These are phyloP conservation scores for Prunus padus DNA, from an alignment of 306 rosid species.

Conservation along the genomic window DNA sequence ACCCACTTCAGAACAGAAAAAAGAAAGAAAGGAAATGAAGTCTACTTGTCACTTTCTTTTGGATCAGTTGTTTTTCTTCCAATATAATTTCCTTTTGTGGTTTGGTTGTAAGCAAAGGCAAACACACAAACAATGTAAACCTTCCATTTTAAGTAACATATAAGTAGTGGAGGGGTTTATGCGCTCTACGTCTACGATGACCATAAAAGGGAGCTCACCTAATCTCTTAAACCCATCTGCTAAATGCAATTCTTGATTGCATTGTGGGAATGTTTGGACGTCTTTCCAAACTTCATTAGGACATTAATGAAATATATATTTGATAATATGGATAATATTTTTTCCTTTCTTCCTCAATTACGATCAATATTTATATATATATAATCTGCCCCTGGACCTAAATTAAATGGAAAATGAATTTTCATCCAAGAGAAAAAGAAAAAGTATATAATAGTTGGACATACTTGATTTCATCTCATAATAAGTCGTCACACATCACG, in stretches of 20 bases:
- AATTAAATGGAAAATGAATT: no score
- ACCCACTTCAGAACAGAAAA: not conserved
- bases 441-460: no score
- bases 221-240: not conserved
- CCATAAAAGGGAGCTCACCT: not conserved
- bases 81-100: not conserved
- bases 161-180: not conserved
- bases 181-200: not conserved
- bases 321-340: no score
- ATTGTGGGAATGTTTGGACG: not conserved
- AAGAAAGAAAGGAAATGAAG: not conserved
- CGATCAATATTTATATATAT: no score
- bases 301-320: no score
- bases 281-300: not conserved
- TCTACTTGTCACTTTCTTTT: not conserved
- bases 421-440: no score
- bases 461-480: no score
- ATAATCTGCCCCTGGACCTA: no score
- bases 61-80: not conserved
- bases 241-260: not conserved
- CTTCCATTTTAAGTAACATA: not conserved
- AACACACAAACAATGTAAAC: not conserved
- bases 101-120: constrained; percentile 1
- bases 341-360: not conserved
- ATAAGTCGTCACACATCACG: no score